A percentile compares a stretch with the other conserved stretches of the same genome.
These are phyloP conservation scores for Phaeosphaeriaceae sp. DNA, from an alignment of 2,329 filamentous ascomycete species.

Conservation along the genomic window DNA sequence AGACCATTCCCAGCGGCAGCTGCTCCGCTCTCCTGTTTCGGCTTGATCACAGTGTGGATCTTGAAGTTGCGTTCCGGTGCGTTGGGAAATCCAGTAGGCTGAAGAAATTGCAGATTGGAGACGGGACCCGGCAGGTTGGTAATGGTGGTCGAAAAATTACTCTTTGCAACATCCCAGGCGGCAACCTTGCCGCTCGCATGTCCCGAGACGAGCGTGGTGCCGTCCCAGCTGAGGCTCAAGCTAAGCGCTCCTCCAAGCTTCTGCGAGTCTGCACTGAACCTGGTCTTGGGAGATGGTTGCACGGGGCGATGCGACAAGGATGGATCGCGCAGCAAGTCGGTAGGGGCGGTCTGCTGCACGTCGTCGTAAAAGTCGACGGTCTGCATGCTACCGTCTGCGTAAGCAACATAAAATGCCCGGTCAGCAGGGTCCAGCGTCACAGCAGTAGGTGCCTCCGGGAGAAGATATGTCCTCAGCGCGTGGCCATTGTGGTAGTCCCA, in stretches of 20 bases:
- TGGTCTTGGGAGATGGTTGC: constrained; percentile 47
- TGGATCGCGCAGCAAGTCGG: constrained; percentile 57
- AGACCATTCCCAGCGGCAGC: constrained; percentile 38
- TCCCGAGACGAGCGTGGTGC: constrained; percentile 79
- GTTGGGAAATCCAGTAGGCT: constrained; percentile 61
- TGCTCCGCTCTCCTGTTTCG: constrained; percentile 68
- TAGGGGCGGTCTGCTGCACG: constrained; percentile 49
- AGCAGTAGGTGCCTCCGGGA: constrained; percentile 75
- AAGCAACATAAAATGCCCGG: constrained; percentile 80
- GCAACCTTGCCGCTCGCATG: constrained; percentile 81
- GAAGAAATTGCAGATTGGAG: constrained; percentile 79
- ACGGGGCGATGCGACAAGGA: constrained; percentile 62
- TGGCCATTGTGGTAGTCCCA: constrained; percentile 90
- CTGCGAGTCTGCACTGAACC: constrained; percentile 61
- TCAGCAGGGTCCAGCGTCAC: constrained; percentile 81
- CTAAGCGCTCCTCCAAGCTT: constrained; percentile 73
- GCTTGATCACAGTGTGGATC: constrained; percentile 74
- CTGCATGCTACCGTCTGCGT: constrained; percentile 81
- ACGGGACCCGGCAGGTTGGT: constrained; percentile 80
- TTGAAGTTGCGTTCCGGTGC: constrained; percentile 53
- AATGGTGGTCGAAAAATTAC: constrained; percentile 70
- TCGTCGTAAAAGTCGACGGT: constrained; percentile 75
- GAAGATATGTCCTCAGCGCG: constrained; percentile 79
- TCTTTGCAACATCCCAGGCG: constrained; percentile 79
- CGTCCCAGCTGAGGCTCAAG: constrained; percentile 80